phyloP scores from a whole-genome alignment of 1,284 basidiomycete species.

The Leucoagaricus sp. region DNA sequence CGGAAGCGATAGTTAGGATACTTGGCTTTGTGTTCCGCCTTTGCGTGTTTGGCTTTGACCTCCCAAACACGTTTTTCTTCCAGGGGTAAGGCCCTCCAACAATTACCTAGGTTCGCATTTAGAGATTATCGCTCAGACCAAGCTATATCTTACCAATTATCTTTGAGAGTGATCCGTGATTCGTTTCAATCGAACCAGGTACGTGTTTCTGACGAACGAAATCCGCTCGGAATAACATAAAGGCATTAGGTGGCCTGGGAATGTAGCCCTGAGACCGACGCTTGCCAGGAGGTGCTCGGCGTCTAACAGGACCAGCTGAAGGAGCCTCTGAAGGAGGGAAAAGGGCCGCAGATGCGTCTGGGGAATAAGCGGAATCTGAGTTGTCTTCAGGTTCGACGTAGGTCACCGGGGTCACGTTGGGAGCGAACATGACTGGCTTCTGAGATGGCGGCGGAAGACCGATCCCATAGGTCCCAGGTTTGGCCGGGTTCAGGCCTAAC shows the following conservation, averaged over 20 bases:
- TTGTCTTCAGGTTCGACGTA: conserved; percentile 51
- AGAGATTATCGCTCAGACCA: background rate
- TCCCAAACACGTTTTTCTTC: conserved; percentile 73
- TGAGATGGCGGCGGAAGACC: conserved; percentile 23
- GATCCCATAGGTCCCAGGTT: conserved; percentile 58
- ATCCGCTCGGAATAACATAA: conserved; percentile 91
- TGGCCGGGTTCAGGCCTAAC: conserved; percentile 39
- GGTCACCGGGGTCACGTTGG: conserved; percentile 68
- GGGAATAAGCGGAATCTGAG: conserved; percentile 28
- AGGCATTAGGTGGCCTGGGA: conserved; percentile 89
- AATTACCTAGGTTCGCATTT: conserved; percentile 47
- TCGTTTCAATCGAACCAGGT: conserved; percentile 81
- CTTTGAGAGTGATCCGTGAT: conserved; percentile 76
- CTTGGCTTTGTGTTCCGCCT: conserved; percentile 60
- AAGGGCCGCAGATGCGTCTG: conserved; percentile 35
- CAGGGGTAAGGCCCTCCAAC: conserved; percentile 65
- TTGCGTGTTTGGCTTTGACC: conserved; percentile 61
- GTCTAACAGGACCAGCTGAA: conserved; percentile 48
- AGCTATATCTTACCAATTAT: conserved; percentile 64
- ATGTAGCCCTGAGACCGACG: conserved; percentile 58
- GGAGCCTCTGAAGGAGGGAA: conserved; percentile 49
- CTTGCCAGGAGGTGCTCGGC: conserved; percentile 56
- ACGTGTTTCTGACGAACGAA: conserved; percentile 83
- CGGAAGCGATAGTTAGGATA: conserved; percentile 75
- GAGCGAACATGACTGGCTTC: conserved; percentile 66